Base-by-base conservation (phyloP, 441 rosid genomes). In the Erodium texanum region DNA sequence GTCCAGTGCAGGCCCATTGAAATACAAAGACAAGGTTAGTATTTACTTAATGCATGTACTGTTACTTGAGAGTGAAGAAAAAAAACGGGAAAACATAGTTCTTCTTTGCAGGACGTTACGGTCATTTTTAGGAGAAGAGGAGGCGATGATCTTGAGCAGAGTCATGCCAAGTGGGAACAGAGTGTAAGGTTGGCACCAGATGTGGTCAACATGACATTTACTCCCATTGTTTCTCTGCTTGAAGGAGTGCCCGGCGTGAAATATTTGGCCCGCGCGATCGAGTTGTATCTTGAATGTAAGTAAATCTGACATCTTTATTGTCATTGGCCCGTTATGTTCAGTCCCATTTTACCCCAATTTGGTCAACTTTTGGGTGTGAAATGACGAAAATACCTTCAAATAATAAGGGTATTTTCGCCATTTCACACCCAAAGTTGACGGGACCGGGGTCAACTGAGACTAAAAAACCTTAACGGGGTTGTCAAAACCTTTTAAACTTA, bases 51-150 rank as follows among this genome's bases (percentile, higher is more conserved):
- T 23, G 48, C 64, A 8, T 8, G 45, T 48, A n/a, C 19, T 18
- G 45, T 73, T 73, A 59, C 29, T 45, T 67, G 9, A 62, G 22
- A 68, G 65, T 75, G 75, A 58, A 62, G 66, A 75, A 67, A 76
- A 67, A 4, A 22, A 7, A 66, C 61, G 66, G 73, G 4, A 75
- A 77, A 81, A 80, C 73, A 0, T 59, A 76, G 71, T 70, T 81
- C 68, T 70, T 75, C 85, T 67, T 77, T 92, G 86, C 84, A 88
- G 93, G 90, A 88, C 81, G 86, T 86, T 36, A 84, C 93, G 75
- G 90, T 88, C 62, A 88, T 88, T 69, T 88, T 84, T 76, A 77
- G 93, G 87, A 78, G 93, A 77, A 84, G 93, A 78, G 93, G 93
- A 58, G 93, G 93, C 10, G 93, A 88, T 29, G 90, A 88, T 79